Conservation (phyloP, 331 rosid genomes). For the Rosa hybrid region DNA sequence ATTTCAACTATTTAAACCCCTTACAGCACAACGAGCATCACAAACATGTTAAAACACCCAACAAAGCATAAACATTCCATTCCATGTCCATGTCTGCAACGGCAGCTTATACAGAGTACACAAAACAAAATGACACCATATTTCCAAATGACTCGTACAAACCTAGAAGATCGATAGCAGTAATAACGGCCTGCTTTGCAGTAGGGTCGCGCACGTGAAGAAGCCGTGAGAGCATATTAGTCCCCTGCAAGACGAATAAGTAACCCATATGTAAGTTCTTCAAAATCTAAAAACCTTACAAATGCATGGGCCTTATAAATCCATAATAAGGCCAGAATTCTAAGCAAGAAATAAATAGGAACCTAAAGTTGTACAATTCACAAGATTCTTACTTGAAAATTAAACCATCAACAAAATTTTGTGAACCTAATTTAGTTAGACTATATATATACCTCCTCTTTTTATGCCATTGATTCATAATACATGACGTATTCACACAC, state of each 20-base stretch:
- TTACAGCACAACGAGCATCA: background rate
- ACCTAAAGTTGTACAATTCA: background rate
- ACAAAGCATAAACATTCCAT: background rate
- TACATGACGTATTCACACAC: background rate
- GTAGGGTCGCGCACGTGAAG: constrained; percentile 88
- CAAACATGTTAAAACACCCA: background rate
- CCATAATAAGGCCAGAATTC: background rate
- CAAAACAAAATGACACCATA: background rate
- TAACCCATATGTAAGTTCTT: constrained; percentile 3
- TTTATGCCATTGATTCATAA: background rate
- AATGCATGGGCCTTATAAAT: background rate
- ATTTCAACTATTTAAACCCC: background rate
- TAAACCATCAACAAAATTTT: background rate
- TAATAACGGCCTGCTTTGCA: constrained; percentile 96
- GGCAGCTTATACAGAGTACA: background rate
- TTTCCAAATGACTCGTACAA: constrained; percentile 32
- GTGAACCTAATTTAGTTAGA: background rate
- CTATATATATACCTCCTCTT: background rate
- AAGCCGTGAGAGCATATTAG: constrained; percentile 92
- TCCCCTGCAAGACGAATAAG: constrained; percentile 58
- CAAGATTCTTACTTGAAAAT: background rate
- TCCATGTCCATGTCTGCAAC: background rate
- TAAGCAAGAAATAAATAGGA: background rate
- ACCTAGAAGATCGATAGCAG: constrained; percentile 97
- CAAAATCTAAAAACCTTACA: background rate